Evolutionary conservation across 2,329 filamentous ascomycete genomes (phyloP).

Genomic region (Phialophora macrospora): DNA sequence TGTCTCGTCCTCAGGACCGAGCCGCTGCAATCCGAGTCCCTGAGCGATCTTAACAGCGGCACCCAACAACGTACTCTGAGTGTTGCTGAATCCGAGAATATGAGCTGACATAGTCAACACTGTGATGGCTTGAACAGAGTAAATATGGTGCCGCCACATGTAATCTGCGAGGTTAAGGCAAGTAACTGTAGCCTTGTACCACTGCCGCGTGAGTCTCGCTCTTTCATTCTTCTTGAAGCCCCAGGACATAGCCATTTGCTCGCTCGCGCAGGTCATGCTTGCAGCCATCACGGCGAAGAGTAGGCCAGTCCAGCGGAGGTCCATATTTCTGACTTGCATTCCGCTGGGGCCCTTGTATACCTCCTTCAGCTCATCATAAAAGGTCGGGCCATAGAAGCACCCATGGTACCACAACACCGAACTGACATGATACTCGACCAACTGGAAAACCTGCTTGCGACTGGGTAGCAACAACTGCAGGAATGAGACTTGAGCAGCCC

Average conservation of each 20-base stretch:
- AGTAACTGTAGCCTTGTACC: slow-evolving; percentile 53
- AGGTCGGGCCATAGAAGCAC: slow-evolving; percentile 37
- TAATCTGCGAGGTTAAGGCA: slow-evolving; percentile 56
- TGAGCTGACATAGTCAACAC: slow-evolving; percentile 56
- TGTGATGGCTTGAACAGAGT: slow-evolving; percentile 54
- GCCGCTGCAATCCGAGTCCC: slow-evolving; percentile 53
- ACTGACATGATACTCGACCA: slow-evolving; percentile 38
- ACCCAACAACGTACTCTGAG: slow-evolving; percentile 53
- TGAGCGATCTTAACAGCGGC: slow-evolving; percentile 55
- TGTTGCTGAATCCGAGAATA: slow-evolving; percentile 57
- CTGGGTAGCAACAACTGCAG: slow-evolving; percentile 37
- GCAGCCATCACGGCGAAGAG: slow-evolving; percentile 35
- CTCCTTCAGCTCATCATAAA: slow-evolving; percentile 36
- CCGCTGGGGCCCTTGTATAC: slow-evolving; percentile 32
- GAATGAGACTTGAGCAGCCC: slow-evolving; percentile 37
- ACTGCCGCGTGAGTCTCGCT: slow-evolving; percentile 49
- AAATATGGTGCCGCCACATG: slow-evolving; percentile 51
- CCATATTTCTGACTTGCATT: slow-evolving; percentile 35
- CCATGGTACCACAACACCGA: slow-evolving; percentile 38
- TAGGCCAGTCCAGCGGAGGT: slow-evolving; percentile 35
- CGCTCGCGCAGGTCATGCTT: slow-evolving; percentile 35
- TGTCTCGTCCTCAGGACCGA: slow-evolving; percentile 41
- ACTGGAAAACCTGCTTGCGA: slow-evolving; percentile 33
- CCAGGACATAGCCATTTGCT: slow-evolving; percentile 46
- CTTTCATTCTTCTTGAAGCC: slow-evolving; percentile 53